Evolutionary conservation across 2,329 filamentous ascomycete species (phyloP).

Genomic region (Tolypocladium tundrense): DNA sequence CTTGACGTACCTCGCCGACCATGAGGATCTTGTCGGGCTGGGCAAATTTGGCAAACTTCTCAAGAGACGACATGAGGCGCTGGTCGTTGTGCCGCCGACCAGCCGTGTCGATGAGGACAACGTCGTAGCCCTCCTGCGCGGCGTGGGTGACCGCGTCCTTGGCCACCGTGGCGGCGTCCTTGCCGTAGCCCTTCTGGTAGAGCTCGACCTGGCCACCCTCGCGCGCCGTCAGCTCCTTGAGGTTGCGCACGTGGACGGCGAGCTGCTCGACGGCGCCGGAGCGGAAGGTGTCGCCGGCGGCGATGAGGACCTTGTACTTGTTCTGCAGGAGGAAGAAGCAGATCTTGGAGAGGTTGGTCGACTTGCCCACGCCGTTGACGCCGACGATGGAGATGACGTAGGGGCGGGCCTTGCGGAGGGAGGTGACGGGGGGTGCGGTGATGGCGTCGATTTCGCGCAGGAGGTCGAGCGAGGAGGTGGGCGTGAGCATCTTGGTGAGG

Average conservation of each 20-base stretch:
- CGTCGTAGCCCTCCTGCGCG: conserved; percentile 67
- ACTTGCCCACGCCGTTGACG: conserved; percentile 97
- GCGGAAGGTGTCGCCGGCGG: conserved; percentile 92
- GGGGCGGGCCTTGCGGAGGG: conserved; percentile 57
- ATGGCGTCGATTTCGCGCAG: conserved; percentile 85
- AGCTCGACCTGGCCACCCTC: conserved; percentile 81
- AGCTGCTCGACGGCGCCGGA: conserved; percentile 96
- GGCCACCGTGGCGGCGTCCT: conserved; percentile 90
- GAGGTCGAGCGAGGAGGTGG: conserved; percentile 87
- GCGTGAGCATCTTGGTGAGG: conserved; percentile 88
- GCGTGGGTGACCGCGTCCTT: conserved; percentile 86
- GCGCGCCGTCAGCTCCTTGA: conserved; percentile 76
- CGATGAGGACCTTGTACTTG: conserved; percentile 89
- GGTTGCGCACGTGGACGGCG: conserved; percentile 85
- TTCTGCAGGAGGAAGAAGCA: conserved; percentile 97
- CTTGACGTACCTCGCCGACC: conserved; percentile 51
- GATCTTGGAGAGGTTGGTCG: conserved; percentile 94
- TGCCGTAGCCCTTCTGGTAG: conserved; percentile 96
- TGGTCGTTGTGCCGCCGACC: conserved; percentile 92
- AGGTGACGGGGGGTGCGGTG: conserved; percentile 53
- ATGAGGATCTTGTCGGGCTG: conserved; percentile 98
- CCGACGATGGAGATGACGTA: conserved; percentile 98
- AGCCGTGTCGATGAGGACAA: conserved; percentile 94
- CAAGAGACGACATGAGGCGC: conserved; percentile 88
- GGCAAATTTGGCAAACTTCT: conserved; percentile 95